Evolutionary conservation across 1,284 basidiomycete genomes (phyloP), one percentile per base, ranked within the genome.

Genomic region (Gymnopus androsaceus): DNA sequence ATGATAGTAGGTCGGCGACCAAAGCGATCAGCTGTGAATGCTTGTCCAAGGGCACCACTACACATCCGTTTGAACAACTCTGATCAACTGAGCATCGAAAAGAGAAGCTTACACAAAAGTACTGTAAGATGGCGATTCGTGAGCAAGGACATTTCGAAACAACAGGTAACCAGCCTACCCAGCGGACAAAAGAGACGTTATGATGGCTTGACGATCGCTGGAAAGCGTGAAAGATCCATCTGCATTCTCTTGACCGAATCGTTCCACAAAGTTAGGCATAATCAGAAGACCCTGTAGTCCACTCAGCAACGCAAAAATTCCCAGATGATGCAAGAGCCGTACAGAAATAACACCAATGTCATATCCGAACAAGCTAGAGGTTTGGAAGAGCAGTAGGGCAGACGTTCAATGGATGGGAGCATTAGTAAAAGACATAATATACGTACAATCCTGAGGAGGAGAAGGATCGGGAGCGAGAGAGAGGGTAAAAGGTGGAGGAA

Each of bases 131-230:
- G 8, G 48, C 30, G 12, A 27, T 62, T 21, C 60, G 49, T n/a
- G 27, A 42, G 47, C 15, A 37, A 25, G 15, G 36, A 47, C 25
- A n/a, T n/a, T 17, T 53, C 17, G 31, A 36, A 8, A 51, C 33
- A 11, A 21, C 59, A 49, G n/a, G 28, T 44, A 38, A 30, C 4
- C 1, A 64, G 84, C 83, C 87, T 64, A 85, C 83, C 88, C 90
- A 34, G 87, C 90, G 11, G 89, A 92, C 8, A 92, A 75, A 11
- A 92, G 76, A 7, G 88, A 92, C 0, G 89, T 90, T 57, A 92
- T 61, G 57, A 91, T 86, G 1, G 85, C 87, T 63, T 90, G 85
- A 40, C 87, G 77, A 28, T 81, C 80, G 54, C 81, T 79, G 1
- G 83, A 80, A 7, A 92, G 72, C 55, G 82, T 72, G 46, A 72